A percentile compares a stretch with the other conserved stretches of the same genome.
Conservation (phyloP, 768 basidiomycete species). For the Sistotremastrum suecicum region DNA sequence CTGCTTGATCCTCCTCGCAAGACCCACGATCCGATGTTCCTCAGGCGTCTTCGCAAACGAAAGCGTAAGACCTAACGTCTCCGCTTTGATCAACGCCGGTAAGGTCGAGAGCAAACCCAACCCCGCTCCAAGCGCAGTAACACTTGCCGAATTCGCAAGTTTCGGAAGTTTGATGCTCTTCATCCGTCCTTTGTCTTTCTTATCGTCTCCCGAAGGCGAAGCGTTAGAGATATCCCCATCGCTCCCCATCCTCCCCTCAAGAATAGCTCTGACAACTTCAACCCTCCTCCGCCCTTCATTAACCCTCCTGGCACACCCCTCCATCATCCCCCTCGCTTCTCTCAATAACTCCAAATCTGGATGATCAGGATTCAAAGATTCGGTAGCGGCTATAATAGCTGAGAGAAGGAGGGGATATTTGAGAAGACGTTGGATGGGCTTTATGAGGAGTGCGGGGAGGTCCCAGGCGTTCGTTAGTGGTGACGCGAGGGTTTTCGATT, state of each 20-base stretch:
- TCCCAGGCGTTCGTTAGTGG: conserved; percentile 83
- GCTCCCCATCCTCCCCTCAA: conserved; percentile 19
- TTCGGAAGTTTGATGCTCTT: conserved; percentile 25
- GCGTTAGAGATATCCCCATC: conserved; percentile 9
- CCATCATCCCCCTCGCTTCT: conserved; percentile 42
- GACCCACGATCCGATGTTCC: too few species aligned
- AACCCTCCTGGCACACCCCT: conserved; percentile 59
- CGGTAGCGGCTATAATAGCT: conserved; percentile 61
- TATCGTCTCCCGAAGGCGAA: conserved; percentile 19
- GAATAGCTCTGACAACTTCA: conserved; percentile 68
- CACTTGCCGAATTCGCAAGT: neutral
- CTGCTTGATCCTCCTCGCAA: too few species aligned
- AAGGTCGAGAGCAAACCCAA: too few species aligned
- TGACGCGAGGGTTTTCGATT: conserved; percentile 51
- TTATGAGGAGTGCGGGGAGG: conserved; percentile 85
- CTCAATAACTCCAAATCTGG: conserved; percentile 47
- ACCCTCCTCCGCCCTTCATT: conserved; percentile 66
- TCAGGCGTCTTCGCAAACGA: too few species aligned
- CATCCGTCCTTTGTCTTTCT: conserved; percentile 32
- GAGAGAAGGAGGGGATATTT: conserved; percentile 84
- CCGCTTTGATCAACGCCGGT: too few species aligned
- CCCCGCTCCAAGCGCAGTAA: neutral
- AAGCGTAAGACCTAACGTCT: too few species aligned
- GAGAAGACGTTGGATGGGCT: conserved; percentile 90
- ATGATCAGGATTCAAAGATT: conserved; percentile 32